Evolutionary conservation across 129 eudicot genomes (phyloP).

Genomic region (Flaveria brownii): DNA sequence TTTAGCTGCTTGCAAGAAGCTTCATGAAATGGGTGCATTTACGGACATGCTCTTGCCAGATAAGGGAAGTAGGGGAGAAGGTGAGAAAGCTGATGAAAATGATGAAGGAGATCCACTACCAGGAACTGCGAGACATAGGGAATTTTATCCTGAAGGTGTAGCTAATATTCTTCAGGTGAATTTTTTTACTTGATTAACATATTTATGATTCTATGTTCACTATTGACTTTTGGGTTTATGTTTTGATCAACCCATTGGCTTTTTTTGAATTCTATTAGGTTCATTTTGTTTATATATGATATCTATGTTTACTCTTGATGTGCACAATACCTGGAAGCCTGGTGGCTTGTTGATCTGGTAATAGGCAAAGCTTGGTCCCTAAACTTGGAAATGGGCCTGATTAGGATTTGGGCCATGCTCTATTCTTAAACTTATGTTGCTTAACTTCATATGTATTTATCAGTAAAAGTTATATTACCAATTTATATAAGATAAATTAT

Average conservation of each 20-base stretch:
- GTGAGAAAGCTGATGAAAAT: conserved; percentile 67
- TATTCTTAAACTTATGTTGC: not conserved
- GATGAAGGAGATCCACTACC: conserved; percentile 92
- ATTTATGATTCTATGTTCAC: not conserved
- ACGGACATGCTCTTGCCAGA: conserved; percentile 99
- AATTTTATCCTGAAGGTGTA: conserved; percentile 97
- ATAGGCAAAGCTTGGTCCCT: not conserved
- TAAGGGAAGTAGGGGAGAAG: conserved; percentile 86
- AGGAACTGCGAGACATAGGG: conserved; percentile 98
- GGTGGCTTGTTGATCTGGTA: not conserved
- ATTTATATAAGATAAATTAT: not conserved
- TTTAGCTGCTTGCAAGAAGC: conserved; percentile 98
- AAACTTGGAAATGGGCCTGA: not conserved
- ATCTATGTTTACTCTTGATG: not conserved
- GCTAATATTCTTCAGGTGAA: conserved; percentile 84
- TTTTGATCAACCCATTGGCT: not conserved
- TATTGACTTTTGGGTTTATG: conserved; percentile 1
- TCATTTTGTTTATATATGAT: not conserved
- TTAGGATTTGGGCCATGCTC: not conserved
- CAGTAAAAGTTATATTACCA: not conserved
- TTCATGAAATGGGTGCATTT: conserved; percentile 98
- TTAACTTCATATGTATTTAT: not conserved
- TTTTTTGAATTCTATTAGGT: not conserved
- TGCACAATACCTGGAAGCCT: not conserved
- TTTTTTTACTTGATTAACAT: conserved; percentile 17